Percentiles rank a stretch among this genome's conserved stretches.
phyloP scores from a whole-genome alignment of 352 stramenopile genomes.

The Phytophthora lateralis region DNA sequence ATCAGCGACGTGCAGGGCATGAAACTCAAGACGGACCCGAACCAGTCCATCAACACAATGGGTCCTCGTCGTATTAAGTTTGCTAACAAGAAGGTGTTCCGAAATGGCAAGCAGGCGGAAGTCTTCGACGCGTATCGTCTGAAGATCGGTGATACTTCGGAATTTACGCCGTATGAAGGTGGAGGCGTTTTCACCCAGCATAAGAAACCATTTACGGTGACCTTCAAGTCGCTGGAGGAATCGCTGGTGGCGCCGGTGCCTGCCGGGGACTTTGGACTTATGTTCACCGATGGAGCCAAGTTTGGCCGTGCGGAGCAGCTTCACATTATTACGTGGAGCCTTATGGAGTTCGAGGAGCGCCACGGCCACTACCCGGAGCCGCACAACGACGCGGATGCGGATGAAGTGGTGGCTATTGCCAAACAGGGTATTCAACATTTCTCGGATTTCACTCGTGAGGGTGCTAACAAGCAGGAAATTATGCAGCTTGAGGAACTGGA shows the following conservation, averaged over 20 bases:
- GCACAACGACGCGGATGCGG: conserved; percentile 66
- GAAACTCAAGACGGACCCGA: conserved; percentile 57
- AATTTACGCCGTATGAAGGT: conserved; percentile 81
- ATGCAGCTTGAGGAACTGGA: conserved; percentile 77
- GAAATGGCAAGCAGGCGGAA: conserved; percentile 85
- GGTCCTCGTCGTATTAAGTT: conserved; percentile 78
- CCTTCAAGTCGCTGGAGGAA: conserved; percentile 80
- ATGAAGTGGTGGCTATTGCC: conserved; percentile 72
- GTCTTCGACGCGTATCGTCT: conserved; percentile 86
- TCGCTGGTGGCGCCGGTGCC: conserved; percentile 68
- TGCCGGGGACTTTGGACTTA: conserved; percentile 76
- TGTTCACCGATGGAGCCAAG: conserved; percentile 89
- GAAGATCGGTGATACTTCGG: conserved; percentile 83
- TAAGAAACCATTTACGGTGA: conserved; percentile 82
- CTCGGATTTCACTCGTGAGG: conserved; percentile 58
- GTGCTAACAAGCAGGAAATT: conserved; percentile 47
- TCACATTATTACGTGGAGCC: conserved; percentile 75
- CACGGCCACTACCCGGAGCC: conserved; percentile 66
- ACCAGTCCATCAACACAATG: conserved; percentile 80
- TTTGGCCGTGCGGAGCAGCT: conserved; percentile 87
- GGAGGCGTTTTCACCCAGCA: conserved; percentile 82
- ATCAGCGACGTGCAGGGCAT: conserved; percentile 88
- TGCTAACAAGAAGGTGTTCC: conserved; percentile 86
- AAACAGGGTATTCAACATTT: conserved; percentile 70
- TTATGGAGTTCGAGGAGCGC: conserved; percentile 81